Conservation (phyloP, 2,329 filamentous ascomycete species). For the Ophiocordyceps sinensis region DNA sequence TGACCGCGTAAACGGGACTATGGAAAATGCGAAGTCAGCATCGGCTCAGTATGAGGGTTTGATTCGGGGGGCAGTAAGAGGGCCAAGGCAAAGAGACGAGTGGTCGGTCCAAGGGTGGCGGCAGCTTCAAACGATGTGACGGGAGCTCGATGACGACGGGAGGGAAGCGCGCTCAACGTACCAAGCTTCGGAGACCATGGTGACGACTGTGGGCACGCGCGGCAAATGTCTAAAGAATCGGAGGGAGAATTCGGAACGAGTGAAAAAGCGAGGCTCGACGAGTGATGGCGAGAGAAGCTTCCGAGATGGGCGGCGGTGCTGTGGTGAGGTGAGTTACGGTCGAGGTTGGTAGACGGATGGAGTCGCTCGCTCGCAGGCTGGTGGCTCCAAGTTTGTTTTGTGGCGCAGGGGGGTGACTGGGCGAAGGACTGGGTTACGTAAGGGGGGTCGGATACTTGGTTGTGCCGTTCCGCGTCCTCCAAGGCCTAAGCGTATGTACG, state of each 20-base stretch:
- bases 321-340: slow-evolving; percentile 13
- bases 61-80: neutral
- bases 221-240: slow-evolving; percentile 5
- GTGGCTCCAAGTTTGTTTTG: slow-evolving; percentile 11
- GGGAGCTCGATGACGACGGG: slow-evolving; percentile 11
- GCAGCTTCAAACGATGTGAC: slow-evolving; percentile 15
- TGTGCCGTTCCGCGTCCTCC: neutral
- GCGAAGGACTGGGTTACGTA: slow-evolving; percentile 13
- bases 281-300: slow-evolving; percentile 9
- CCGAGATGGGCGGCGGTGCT: slow-evolving; percentile 9
- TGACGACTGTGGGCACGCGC: slow-evolving; percentile 24
- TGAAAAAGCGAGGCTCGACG: slow-evolving; percentile 1
- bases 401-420: neutral
- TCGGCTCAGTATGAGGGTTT: neutral
- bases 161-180: slow-evolving; percentile 37
- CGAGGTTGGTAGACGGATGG: slow-evolving; percentile 20
- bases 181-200: slow-evolving; percentile 72
- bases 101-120: slow-evolving; percentile 7
- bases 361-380: slow-evolving; percentile 18
- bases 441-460: slow-evolving; percentile 7
- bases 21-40: slow-evolving; percentile 5
- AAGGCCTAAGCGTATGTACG: too few species aligned
- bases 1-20: slow-evolving; percentile 98
- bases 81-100: neutral
- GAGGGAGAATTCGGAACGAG: slow-evolving; percentile 3